phyloP scores from a whole-genome alignment of 805 yeast species.

The Zygosaccharomyces lentus region DNA sequence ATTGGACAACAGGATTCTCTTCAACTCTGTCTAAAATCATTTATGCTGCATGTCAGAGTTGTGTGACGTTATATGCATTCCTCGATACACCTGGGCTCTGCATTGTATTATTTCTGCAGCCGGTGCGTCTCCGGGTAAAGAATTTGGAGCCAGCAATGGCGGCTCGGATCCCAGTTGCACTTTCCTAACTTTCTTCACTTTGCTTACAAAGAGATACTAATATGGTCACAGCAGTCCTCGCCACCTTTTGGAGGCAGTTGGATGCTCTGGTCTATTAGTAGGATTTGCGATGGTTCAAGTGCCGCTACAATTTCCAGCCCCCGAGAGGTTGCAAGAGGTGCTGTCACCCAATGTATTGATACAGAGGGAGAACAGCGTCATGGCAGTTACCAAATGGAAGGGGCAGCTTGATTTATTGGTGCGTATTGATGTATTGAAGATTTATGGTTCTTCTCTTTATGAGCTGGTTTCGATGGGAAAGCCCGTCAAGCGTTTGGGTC shows the following conservation, averaged over 20 bases:
- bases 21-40: no score
- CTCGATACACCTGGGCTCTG: no score
- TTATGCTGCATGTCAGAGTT: no score
- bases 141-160: no score
- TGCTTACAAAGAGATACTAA: no score
- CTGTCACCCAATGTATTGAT: constrained; percentile 6
- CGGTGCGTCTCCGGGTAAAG: no score
- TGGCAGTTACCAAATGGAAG: not conserved
- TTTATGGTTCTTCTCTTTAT: constrained; percentile 11
- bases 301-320: constrained; percentile 2
- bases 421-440: constrained; percentile 12
- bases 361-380: constrained; percentile 9
- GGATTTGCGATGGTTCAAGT: not conserved
- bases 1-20: no score
- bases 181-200: no score
- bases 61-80: no score
- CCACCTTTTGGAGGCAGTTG: not conserved
- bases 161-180: no score
- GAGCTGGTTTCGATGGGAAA: not conserved
- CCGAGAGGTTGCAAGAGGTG: not conserved
- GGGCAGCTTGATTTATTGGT: constrained; percentile 8
- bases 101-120: no score
- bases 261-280: not conserved
- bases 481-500: not conserved
- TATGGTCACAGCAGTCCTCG: not conserved